Percentiles rank a stretch among this genome's conserved stretches.
Evolutionary conservation across 352 stramenopile genomes (phyloP).

Genomic region (Phytophthora pinifolia): DNA sequence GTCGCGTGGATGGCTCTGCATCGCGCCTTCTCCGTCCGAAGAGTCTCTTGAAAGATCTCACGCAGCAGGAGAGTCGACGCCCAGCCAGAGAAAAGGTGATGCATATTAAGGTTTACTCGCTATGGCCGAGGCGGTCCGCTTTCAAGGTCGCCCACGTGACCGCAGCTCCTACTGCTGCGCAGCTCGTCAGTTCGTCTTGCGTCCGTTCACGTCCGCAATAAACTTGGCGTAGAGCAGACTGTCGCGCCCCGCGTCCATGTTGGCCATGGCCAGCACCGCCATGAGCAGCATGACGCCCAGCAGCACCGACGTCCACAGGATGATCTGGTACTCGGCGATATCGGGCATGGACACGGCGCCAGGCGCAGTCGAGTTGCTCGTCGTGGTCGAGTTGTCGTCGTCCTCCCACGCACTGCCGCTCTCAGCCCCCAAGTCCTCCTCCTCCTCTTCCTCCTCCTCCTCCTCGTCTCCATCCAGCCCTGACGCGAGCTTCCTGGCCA

Average conservation of each 20-base stretch:
- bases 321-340: conserved; percentile 82
- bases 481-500: conserved; percentile 34
- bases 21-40: conserved; percentile 11
- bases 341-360: conserved; percentile 49
- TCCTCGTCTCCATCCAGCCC: conserved; percentile 15
- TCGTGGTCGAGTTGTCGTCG: conserved; percentile 23
- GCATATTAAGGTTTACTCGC: conserved; percentile 36
- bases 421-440: conserved; percentile 20
- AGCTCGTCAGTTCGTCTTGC: conserved; percentile 53
- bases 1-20: conserved; percentile 27
- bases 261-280: conserved; percentile 58
- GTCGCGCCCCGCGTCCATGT: conserved; percentile 75
- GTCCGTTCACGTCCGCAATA: conserved; percentile 49
- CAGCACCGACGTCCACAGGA: conserved; percentile 77
- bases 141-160: conserved; percentile 1
- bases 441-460: conserved; percentile 13
- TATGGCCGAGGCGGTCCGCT: conserved; percentile 6
- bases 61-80: conserved; percentile 1
- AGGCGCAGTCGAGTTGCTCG: conserved; percentile 25
- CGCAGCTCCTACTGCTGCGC: conserved; percentile 3
- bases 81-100: conserved; percentile 7
- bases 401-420: conserved; percentile 28
- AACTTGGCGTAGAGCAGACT: conserved; percentile 89
- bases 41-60: too few relatives aligned
- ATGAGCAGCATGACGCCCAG: conserved; percentile 52